Evolutionary conservation across 2,329 filamentous ascomycete genomes (phyloP), one percentile per base, ranked within the genome.

Genomic region (Diaporthe batatas): DNA sequence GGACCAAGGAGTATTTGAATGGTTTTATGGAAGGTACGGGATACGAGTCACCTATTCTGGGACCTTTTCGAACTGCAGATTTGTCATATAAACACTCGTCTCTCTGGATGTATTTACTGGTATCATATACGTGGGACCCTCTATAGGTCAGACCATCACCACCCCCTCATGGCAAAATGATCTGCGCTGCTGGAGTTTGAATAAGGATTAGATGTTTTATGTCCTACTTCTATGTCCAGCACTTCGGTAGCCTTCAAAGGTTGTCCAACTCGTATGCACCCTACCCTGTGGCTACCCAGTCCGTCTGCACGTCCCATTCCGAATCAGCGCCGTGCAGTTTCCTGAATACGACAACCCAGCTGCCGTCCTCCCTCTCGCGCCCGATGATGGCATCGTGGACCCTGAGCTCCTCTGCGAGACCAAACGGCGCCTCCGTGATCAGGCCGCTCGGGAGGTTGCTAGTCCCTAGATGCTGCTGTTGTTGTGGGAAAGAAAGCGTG

Each of bases 331-430:
- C 80, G 4, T 77, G 72, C 21, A 79, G 72, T 72, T 80, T 81
- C 58, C 78, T 74, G 44, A 81, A 80, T 70, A 80, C 75, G 71
- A 78, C 79, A 18, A 81, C 77, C 77, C 78, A 80, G 69, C 75
- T 80, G 39, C 80, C 79, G 34, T 80, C 78, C 54, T 78, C 79
- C 69, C 77, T 78, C 51, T 80, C 78, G 5, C 76, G 75, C 21
- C 78, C 78, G 51, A 81, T 78, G 6, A 80, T 77, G 6, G 78
- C 76, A 25, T 80, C 76, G 36, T 79, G 79, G 49, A 82, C 79
- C 10, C 80, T 76, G 18, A 78, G 76, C 39, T 77, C 74, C 75
- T 82, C 80, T 0, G 80, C 80, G 21, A 82, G 72, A n/a, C 79
- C 79, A 69, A 79, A 81, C 18, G 80, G 80, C 64, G 80, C 74